A percentile compares a stretch with the other conserved stretches of the same genome.
Evolutionary conservation across 2,329 filamentous ascomycete genomes (phyloP).

Genomic region (Exophiala mesophila): DNA sequence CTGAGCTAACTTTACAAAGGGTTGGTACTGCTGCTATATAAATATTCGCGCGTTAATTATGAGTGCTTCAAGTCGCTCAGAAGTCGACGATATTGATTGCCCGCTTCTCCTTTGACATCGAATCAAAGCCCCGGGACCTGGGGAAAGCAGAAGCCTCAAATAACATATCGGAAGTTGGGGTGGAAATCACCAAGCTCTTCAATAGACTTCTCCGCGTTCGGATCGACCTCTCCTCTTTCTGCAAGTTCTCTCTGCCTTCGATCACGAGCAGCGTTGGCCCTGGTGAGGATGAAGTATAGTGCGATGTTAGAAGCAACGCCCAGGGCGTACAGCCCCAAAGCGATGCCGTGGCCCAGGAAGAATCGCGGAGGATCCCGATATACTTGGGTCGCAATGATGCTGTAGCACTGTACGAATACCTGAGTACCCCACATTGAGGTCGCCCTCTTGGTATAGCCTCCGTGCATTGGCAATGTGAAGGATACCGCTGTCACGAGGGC

Average conservation of each 20-base stretch:
- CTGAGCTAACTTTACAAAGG: no score
- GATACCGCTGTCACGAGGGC: neutral
- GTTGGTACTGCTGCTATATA: no score
- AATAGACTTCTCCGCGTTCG: neutral
- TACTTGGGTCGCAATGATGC: conserved; percentile 1
- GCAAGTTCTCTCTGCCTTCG: no score
- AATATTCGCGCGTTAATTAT: no score
- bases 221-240: neutral
- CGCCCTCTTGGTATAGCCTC: conserved; percentile 3
- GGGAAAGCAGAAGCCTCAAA: no score
- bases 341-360: conserved; percentile 2
- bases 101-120: no score
- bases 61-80: no score
- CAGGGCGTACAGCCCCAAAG: neutral
- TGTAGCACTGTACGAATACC: conserved; percentile 3
- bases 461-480: neutral
- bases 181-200: conserved; percentile 8
- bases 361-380: neutral
- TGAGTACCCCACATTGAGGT: neutral
- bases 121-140: no score
- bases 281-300: conserved; percentile 2
- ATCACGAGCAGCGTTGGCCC: conserved; percentile 3
- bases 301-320: neutral
- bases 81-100: no score
- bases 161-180: conserved; percentile 6